Evolutionary conservation across 2,329 filamentous ascomycete genomes (phyloP), one percentile per base, ranked within the genome.

Genomic region (Verticillium klebahnii): DNA sequence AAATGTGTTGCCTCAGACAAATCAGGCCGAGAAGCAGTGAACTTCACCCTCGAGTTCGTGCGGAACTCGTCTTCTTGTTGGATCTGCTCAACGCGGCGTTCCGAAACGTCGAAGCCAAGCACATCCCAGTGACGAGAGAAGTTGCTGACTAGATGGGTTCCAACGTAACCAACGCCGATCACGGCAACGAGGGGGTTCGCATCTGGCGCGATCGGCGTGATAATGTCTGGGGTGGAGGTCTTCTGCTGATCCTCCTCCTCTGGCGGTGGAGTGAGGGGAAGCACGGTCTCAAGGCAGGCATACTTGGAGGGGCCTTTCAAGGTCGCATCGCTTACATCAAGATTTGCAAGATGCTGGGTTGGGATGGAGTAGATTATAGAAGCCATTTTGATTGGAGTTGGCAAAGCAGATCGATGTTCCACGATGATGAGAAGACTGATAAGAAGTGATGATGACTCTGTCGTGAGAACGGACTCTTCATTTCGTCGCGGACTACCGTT

Each of bases 111-210:
- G 66, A 79, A 83, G 19, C 77, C 81, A 50, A 83, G 69, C 5
- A 82, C 74, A 17, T 71, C 64, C 64, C 76, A 81, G 17, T 70
- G 67, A 2, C 64, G 70, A 9, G 75, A 74, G 62, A 84, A 83
- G n/a, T 71, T 73, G 6, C 72, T 68, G 50, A 82, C 76, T 11
- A 84, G 77, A 62, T 83, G 79, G 60, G 76, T 74, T 12, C 82
- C 82, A 3, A 84, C 80, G 67, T 83, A 84, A 50, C 82, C 82
- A 17, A 83, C 79, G 4, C 82, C 82, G 29, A 84, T 79, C 37
- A 84, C 74, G 60, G 79, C 80, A 4, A 83, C 75, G 5, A 78
- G 63, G 11, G 78, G 74, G 34, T 8, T 31, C 6, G 57, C n/a
- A 11, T 50, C 39, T 50, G 23, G 37, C 2, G 57, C 32, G 57